A percentile compares a stretch with the other conserved stretches of the same genome.
phyloP scores from a whole-genome alignment of 352 stramenopile genomes.

The Phytophthora sp. region DNA sequence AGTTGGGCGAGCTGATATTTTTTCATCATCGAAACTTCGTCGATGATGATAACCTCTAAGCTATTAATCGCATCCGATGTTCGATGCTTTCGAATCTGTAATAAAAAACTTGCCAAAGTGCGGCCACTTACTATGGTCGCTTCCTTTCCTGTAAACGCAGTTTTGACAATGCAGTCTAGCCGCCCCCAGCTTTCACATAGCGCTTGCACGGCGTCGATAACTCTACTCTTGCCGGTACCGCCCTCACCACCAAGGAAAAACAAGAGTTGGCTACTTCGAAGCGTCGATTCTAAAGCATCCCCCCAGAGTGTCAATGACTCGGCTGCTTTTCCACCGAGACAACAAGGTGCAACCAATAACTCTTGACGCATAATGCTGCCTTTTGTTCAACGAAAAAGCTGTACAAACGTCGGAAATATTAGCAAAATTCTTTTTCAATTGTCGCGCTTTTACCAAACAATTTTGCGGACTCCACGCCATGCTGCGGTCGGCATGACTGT shows the following conservation, averaged over 20 bases:
- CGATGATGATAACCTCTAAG: background rate
- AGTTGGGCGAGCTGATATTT: slow-evolving; percentile 1
- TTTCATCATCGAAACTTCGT: slow-evolving; percentile 1
- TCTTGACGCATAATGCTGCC: background rate
- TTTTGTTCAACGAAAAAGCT: background rate
- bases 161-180: background rate
- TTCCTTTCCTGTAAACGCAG: background rate
- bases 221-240: slow-evolving; percentile 1
- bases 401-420: too few species aligned
- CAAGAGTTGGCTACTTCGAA: background rate
- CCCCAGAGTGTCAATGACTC: background rate
- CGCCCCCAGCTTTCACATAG: slow-evolving; percentile 1
- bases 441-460: background rate
- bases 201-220: background rate
- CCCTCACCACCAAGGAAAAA: slow-evolving; percentile 5
- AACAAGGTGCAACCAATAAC: background rate
- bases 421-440: background rate
- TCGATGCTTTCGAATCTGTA: background rate
- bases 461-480: background rate
- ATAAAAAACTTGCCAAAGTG: background rate
- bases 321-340: background rate
- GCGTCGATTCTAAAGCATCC: background rate
- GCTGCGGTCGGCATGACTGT: background rate
- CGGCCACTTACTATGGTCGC: background rate
- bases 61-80: background rate